Base-by-base conservation (phyloP, 805 yeast genomes). In the Suhomyces vadensis region DNA sequence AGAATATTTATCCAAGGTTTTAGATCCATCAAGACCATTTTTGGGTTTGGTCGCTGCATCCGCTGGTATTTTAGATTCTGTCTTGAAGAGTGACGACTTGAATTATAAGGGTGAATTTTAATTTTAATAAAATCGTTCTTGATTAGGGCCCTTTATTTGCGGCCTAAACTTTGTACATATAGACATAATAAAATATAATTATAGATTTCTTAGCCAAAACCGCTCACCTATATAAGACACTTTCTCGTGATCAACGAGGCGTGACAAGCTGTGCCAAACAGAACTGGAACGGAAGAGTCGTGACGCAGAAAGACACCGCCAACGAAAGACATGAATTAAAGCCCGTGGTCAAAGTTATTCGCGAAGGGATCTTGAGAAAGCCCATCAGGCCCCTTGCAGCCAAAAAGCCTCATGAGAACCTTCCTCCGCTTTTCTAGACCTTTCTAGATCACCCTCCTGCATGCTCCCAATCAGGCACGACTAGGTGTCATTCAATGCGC, bases 21-120 rank as follows among this genome's bases (percentile, higher is more conserved):
- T 94, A 63, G 96, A 90, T 57, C 99, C 99, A 43, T 91, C 97
- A 21, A 81, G 87, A 65, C 99, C 99, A 43, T 88, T 94, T 73
- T 78, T 94, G 63, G 99, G 99, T 43, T 79, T 94, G 55, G 87
- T 94, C 47, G 97, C 98, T 42, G 98, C 99, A 14, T 73, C 96
- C 37, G 77, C 94, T 37, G 97, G 96, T 47, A 78, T 83, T 45
- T 75, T 94, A 60, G 87, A 85, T 49, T 74, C 79, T 37, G 78
- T 88, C 40, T 70, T 87, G 54, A 52, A 61, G 38, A 63, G 74
- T 47, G 67, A 66, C 41, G 76, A 71, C 50, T 69, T 72, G 53
- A 66, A 65, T 53, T 51, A 56, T 48, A 71, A 67, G 58, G 77
- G 77, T 23, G 77, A 72, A 48, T 72, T 72, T 44, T 72, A 60